Evolutionary conservation across 2,329 filamentous ascomycete species (phyloP), one percentile per base, ranked within the genome.

Genomic region (Chaetomiaceae sp.): DNA sequence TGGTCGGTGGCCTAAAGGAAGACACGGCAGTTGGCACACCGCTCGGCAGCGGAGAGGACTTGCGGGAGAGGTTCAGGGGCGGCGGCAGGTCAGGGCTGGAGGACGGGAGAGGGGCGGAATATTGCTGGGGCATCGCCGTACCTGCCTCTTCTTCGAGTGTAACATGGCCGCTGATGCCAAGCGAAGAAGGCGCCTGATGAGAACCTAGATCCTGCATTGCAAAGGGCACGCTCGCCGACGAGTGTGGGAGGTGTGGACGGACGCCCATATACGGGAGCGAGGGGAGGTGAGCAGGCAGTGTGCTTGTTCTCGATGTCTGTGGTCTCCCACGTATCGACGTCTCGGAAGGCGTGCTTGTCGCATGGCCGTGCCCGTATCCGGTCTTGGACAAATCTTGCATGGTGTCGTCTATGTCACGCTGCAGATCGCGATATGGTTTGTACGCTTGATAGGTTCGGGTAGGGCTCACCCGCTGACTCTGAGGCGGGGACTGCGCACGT

Each of bases 271-370:
- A 60, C 6, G 58, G 56, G 4, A 57, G 43, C 3, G 55, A 51
- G 30, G 57, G 55, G 26, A 59, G 42, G 20, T 58, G 48, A 4
- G 49, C 30, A 1, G 58, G 58, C 22, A 58, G 45, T 10, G 58
- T 59, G 36, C 48, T 56, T 33, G 52, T 55, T 37, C 57, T 51
- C n/a, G 42, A n/a, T 15, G 56, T 1, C 30, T 43, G 29, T 33
- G 49, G 34, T 33, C 47, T 24, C 22, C 10, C 19, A 17, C 45
- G 19, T 18, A 19, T 18, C 2, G 41, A 32, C 15, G 41, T 18
- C 9, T 45, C 34, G 6, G 36, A 30, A 15, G 17, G 15, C 12
- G 38, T 20, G 18, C 38, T 32, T 12, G 39, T n/a, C 34, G 34
- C 38, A 14, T 47, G 47, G 17, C 37, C 45, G 14, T 47, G 47